Conservation (phyloP, 805 yeast genomes). For the Teunomyces aglyptinius region DNA sequence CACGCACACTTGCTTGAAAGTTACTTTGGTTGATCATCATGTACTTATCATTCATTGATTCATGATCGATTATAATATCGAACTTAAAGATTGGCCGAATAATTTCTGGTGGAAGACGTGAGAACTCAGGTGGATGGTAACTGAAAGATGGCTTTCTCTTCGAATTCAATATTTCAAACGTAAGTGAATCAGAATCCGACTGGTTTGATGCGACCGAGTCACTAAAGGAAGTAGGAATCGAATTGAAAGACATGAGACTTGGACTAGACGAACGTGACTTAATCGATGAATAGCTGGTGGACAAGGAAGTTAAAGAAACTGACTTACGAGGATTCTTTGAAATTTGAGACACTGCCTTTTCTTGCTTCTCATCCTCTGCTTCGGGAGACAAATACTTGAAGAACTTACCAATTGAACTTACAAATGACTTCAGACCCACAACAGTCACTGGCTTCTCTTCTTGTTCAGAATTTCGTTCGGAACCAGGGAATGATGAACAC, state of each 20-base stretch:
- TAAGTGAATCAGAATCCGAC: constrained; percentile 27
- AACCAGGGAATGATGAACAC: constrained; percentile 22
- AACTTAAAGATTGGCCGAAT: constrained; percentile 46
- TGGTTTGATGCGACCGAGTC: constrained; percentile 34
- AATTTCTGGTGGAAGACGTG: constrained; percentile 43
- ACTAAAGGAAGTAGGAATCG: constrained; percentile 36
- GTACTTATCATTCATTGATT: constrained; percentile 33
- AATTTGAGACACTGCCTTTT: not conserved
- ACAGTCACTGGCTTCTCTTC: not conserved
- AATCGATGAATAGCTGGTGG: constrained; percentile 29
- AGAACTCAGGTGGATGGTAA: constrained; percentile 28
- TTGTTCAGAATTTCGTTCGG: constrained; percentile 1
- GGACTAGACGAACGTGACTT: constrained; percentile 38
- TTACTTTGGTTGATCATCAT: constrained; percentile 15
- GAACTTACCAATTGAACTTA: constrained; percentile 32
- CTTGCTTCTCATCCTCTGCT: constrained; percentile 12
- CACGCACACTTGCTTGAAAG: not conserved
- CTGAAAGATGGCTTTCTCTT: constrained; percentile 15
- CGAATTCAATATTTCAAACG: not conserved
- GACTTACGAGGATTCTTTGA: constrained; percentile 18
- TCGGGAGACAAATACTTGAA: constrained; percentile 38
- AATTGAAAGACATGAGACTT: constrained; percentile 34
- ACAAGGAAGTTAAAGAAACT: constrained; percentile 35
- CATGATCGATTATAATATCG: constrained; percentile 45
- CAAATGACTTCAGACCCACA: constrained; percentile 19